Conservation (phyloP, 257 asterid species). For the Plantago major region DNA sequence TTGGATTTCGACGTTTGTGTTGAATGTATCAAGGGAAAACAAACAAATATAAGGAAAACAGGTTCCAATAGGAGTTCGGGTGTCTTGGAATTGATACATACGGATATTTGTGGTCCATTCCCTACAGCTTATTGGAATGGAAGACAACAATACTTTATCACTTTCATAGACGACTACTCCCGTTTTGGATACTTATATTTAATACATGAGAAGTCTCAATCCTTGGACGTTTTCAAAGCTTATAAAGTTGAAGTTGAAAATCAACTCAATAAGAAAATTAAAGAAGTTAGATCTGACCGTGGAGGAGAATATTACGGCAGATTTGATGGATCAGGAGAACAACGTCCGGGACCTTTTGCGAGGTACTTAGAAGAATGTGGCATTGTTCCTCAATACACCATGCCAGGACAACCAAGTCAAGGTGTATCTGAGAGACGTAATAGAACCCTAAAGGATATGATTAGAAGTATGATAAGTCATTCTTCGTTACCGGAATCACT, state of each 20-base stretch:
- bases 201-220: not conserved
- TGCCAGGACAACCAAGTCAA: not conserved
- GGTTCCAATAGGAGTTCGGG: not conserved
- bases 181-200: not conserved
- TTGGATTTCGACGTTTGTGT: not conserved
- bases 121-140: constrained; percentile 14
- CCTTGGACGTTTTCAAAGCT: not conserved
- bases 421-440: not conserved
- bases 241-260: constrained; percentile 4
- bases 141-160: constrained; percentile 10
- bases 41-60: constrained; percentile 6
- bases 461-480: not conserved
- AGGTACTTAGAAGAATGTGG: not conserved
- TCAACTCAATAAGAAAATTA: constrained; percentile 2
- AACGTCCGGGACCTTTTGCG: not conserved
- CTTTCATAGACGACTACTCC: constrained; percentile 12
- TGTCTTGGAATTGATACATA: constrained; percentile 11
- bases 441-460: not conserved
- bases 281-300: not conserved
- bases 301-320: constrained; percentile 1
- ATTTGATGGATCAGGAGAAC: constrained; percentile 2
- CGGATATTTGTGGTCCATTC: constrained; percentile 12
- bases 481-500: not conserved
- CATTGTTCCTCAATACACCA: not conserved
- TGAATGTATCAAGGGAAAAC: constrained; percentile 13